Evolutionary conservation across 1,284 basidiomycete genomes (phyloP).

Genomic region (Peniophora sp.): DNA sequence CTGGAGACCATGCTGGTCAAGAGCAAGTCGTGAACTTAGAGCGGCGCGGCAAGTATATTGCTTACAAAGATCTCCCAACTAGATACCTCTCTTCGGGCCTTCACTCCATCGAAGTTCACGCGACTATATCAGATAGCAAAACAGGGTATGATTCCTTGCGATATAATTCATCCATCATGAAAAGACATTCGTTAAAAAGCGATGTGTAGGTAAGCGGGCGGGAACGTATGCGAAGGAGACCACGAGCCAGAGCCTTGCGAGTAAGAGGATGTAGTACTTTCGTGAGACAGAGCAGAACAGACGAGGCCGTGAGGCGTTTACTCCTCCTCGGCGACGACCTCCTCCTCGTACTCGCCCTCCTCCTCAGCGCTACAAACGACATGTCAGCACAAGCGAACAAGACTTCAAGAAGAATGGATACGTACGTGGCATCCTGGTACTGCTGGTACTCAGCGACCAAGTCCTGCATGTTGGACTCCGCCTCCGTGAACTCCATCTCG

Average conservation of each 20-base stretch:
- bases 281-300: constrained; percentile 5
- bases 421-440: constrained; percentile 92
- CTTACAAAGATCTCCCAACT: no score
- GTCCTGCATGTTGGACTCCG: constrained; percentile 96
- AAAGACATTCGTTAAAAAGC: constrained; percentile 1
- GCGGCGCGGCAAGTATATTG: no score
- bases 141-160: neutral
- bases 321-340: constrained; percentile 44
- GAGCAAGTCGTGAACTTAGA: no score
- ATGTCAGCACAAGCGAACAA: no score
- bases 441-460: constrained; percentile 92
- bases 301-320: constrained; percentile 17
- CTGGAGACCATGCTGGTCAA: no score
- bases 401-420: no score
- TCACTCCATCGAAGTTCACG: no score
- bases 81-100: no score
- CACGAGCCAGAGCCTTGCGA: neutral
- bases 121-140: no score
- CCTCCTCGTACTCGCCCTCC: constrained; percentile 79
- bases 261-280: neutral
- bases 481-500: constrained; percentile 98
- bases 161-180: constrained; percentile 1
- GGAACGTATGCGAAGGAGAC: neutral
- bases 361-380: constrained; percentile 53
- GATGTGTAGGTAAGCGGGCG: neutral